Evolutionary conservation across 2,329 filamentous ascomycete genomes (phyloP), one percentile per base, ranked within the genome.

Genomic region (Ophiostoma tasmaniense): DNA sequence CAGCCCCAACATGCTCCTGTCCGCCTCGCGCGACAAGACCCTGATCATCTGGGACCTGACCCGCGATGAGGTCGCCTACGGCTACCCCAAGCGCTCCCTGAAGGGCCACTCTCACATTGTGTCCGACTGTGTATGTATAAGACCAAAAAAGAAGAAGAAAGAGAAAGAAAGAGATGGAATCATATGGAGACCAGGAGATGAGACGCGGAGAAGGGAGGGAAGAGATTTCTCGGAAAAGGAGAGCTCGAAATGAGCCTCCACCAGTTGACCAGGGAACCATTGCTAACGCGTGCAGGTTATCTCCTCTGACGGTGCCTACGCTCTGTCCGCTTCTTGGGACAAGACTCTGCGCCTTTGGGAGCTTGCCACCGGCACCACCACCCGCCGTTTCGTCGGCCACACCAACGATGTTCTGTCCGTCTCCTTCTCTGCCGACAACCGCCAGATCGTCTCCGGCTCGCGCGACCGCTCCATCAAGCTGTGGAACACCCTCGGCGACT

Each of bases 1-100:
- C 76, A 88, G 92, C 91, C 95, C 95, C 80, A 98, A 99, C 89
- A 98, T 99, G 94, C 93, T 99, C 81, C 89, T 99, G 79, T 99
- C 95, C 76, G 94, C 87, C 79, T 92, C 89, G 81, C 93, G 95
- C 85, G 95, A 99, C 89, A 97, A 98, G 91, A 92, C 91, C 76
- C 87, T 99, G 82, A 99, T 99, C 86, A 96, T 99, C 89, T 99
- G 95, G 95, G 97, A 97, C 89, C 88, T 99, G 79, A 98, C 95
- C 83, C 94, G 95, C 84, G 93, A 98, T 83, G 95, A 98, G 86
- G 89, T 89, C 81, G 90, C 92, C 81, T 99, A 98, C 88, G 95
- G 95, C 78, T 97, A 97, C 88, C 95, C 95, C 80, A 98, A 99
- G 90, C 90, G 95, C 85, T 96, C 92, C 80, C 93, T 99, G 77